These are phyloP conservation scores for Phaseolus lunatus DNA, from an alignment of 306 rosid genomes.

Conservation along the genomic window DNA sequence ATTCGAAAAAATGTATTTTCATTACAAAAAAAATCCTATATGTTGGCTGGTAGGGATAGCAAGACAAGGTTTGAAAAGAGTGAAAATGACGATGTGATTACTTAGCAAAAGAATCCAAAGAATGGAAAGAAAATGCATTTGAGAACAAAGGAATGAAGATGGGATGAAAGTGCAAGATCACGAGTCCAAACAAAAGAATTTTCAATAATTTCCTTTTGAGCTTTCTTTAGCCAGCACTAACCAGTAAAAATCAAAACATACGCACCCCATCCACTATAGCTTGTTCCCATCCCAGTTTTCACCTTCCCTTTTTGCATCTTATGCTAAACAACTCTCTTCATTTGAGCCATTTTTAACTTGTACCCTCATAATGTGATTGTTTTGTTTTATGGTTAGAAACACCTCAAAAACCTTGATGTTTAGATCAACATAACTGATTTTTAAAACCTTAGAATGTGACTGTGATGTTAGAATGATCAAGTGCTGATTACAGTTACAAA, in stretches of 20 bases:
- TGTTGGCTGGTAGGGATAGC: constrained; percentile 31
- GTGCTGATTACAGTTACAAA: constrained; percentile 33
- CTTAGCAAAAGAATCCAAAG: constrained; percentile 32
- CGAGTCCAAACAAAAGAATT: constrained; percentile 40
- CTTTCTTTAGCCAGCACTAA: constrained; percentile 41
- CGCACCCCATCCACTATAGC: constrained; percentile 33
- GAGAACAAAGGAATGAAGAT: constrained; percentile 10
- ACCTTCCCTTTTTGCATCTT: constrained; percentile 12
- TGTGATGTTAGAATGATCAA: constrained; percentile 7
- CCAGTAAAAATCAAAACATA: constrained; percentile 38
- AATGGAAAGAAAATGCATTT: constrained; percentile 42
- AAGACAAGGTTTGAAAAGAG: constrained; percentile 17
- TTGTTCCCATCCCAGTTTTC: constrained; percentile 18
- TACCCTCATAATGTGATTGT: background rate
- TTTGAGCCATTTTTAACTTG: background rate
- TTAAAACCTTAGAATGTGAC: background rate
- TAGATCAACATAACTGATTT: no score
- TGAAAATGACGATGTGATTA: constrained; percentile 27
- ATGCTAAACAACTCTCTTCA: background rate
- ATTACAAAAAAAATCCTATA: background rate
- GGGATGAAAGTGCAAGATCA: constrained; percentile 34
- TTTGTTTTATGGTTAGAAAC: background rate
- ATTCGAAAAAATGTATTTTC: background rate
- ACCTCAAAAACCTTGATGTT: background rate
- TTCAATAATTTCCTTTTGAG: constrained; percentile 36